Evolutionary conservation across 345 rosid species (phyloP).

Genomic region (Populus ilicifolia): DNA sequence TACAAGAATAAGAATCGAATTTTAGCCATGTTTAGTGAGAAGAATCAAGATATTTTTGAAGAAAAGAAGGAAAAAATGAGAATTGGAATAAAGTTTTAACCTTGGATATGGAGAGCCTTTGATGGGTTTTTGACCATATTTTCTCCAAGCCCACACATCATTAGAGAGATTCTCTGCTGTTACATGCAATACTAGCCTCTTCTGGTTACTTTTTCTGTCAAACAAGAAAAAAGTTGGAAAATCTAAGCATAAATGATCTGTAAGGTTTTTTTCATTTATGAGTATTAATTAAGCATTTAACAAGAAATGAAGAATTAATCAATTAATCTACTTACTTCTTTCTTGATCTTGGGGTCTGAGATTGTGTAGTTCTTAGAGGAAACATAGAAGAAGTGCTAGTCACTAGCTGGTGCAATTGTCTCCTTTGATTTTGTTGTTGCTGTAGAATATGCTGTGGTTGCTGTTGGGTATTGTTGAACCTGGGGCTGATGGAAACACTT

Average conservation of each 20-base stretch:
- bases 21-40: not conserved
- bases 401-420: slow-evolving; percentile 8
- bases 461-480: slow-evolving; percentile 6
- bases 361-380: slow-evolving; percentile 19
- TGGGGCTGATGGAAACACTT: not conserved
- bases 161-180: slow-evolving; percentile 65
- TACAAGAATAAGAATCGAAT: not conserved
- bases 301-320: not conserved
- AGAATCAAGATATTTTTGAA: not conserved
- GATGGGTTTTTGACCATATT: slow-evolving; percentile 95
- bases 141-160: slow-evolving; percentile 97
- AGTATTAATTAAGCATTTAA: not conserved
- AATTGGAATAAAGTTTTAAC: slow-evolving; percentile 19
- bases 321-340: slow-evolving; percentile 37
- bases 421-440: slow-evolving; percentile 9
- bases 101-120: slow-evolving; percentile 92
- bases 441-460: slow-evolving; percentile 1
- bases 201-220: slow-evolving; percentile 63
- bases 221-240: not conserved
- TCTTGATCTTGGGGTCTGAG: slow-evolving; percentile 46
- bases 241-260: not conserved
- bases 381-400: not conserved
- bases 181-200: slow-evolving; percentile 63
- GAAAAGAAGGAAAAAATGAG: not conserved
- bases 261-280: not conserved